Evolutionary conservation across 2,329 filamentous ascomycete species (phyloP).

Genomic region (Hypoxylon sp.): DNA sequence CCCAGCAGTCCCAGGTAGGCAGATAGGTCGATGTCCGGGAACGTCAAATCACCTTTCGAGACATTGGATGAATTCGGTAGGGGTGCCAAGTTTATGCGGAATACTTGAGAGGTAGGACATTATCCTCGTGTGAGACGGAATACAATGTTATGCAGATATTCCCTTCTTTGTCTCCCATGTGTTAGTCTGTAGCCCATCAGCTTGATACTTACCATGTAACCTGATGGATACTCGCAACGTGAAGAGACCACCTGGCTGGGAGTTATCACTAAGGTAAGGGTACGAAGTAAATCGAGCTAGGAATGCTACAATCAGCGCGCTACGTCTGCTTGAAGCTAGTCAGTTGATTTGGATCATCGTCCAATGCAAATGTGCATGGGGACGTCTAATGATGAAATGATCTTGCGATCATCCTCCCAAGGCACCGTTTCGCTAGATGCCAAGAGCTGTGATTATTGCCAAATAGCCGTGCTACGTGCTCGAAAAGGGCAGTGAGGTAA

Average conservation of each 20-base stretch:
- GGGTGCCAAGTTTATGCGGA: slow-evolving; percentile 20
- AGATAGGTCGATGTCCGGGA: slow-evolving; percentile 9
- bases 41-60: slow-evolving; percentile 1
- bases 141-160: neutral
- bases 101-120: no score
- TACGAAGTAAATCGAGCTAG: neutral
- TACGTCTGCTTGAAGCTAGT: neutral
- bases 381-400: slow-evolving; percentile 32
- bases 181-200: no score
- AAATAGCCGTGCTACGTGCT: slow-evolving; percentile 11
- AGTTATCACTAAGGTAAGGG: neutral
- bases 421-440: slow-evolving; percentile 28
- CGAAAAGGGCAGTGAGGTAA: neutral
- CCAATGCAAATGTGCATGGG: slow-evolving; percentile 19
- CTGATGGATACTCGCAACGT: neutral
- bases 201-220: no score
- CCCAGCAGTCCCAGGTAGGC: no score
- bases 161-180: neutral
- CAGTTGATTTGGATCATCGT: slow-evolving; percentile 35
- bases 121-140: neutral
- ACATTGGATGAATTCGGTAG: slow-evolving; percentile 1
- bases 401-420: slow-evolving; percentile 33
- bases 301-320: slow-evolving; percentile 1
- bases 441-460: slow-evolving; percentile 24
- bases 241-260: neutral